phyloP scores from a whole-genome alignment of 108 stramenopile genomes.

The Cylindrotheca closterium region DNA sequence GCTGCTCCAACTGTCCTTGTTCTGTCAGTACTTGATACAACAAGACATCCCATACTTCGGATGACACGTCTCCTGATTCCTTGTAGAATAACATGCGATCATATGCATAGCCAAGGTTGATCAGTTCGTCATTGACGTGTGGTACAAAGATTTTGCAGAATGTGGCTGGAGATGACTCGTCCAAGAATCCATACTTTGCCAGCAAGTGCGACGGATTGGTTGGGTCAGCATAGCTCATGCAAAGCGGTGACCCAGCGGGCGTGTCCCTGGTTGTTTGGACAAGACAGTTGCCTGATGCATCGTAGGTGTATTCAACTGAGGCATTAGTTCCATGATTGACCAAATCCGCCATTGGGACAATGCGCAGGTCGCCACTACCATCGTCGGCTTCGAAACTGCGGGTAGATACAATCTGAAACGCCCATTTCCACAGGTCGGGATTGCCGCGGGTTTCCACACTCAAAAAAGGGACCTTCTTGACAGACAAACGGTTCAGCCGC shows the following conservation, averaged over 20 bases:
- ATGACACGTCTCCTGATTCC: slow-evolving; percentile 59
- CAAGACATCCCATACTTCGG: slow-evolving; percentile 63
- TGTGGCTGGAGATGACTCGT: slow-evolving; percentile 57
- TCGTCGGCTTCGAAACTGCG: slow-evolving; percentile 2
- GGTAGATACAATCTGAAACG: slow-evolving; percentile 50
- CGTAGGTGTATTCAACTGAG: slow-evolving; percentile 47
- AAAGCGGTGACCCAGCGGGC: slow-evolving; percentile 42
- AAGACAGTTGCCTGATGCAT: slow-evolving; percentile 54
- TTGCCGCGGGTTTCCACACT: slow-evolving; percentile 38
- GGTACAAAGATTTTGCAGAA: slow-evolving; percentile 63
- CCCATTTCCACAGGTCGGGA: slow-evolving; percentile 45
- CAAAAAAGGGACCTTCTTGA: slow-evolving; percentile 21
- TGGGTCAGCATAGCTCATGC: slow-evolving; percentile 51
- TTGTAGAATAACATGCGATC: slow-evolving; percentile 59
- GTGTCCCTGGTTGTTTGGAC: slow-evolving; percentile 14
- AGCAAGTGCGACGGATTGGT: slow-evolving; percentile 56
- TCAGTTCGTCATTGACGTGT: slow-evolving; percentile 38
- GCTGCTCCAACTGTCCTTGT: slow-evolving; percentile 2
- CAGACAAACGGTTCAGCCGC: slow-evolving; percentile 14
- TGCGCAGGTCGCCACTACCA: slow-evolving; percentile 21
- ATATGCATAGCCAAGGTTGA: slow-evolving; percentile 52
- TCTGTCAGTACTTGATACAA: slow-evolving; percentile 37
- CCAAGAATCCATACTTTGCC: slow-evolving; percentile 60
- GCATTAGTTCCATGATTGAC: slow-evolving; percentile 66
- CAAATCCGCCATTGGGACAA: slow-evolving; percentile 62